Evolutionary conservation across 2,329 filamentous ascomycete species (phyloP).

Genomic region (Dactylellina haptotyla): DNA sequence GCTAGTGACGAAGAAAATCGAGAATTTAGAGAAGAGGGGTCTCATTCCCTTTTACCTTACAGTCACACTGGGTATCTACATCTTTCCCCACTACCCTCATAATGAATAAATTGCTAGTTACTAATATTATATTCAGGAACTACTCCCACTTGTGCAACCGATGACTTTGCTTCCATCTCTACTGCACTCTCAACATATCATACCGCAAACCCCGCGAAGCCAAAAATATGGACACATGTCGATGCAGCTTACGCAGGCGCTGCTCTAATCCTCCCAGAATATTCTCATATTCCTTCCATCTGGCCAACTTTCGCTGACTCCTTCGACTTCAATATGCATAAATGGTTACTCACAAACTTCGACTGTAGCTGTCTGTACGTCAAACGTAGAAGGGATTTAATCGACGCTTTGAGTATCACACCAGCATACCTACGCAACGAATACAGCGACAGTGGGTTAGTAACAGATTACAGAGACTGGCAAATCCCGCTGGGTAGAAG

Average conservation of each 20-base stretch:
- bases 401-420: constrained; percentile 79
- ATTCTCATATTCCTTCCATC: constrained; percentile 70
- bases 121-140: constrained; percentile 65
- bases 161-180: constrained; percentile 79
- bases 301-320: constrained; percentile 76
- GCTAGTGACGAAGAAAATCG: constrained; percentile 67
- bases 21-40: constrained; percentile 73
- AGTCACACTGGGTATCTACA: constrained; percentile 71
- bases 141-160: constrained; percentile 86
- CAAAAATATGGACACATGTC: constrained; percentile 86
- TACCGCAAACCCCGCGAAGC: constrained; percentile 58
- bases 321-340: constrained; percentile 96
- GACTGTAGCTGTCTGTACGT: constrained; percentile 85
- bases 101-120: not conserved
- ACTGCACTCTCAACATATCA: constrained; percentile 63
- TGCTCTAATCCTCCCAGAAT: constrained; percentile 82
- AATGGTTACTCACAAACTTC: constrained; percentile 95
- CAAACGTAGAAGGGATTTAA: constrained; percentile 78
- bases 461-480: constrained; percentile 97
- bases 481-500: constrained; percentile 90
- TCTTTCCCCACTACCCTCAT: not conserved
- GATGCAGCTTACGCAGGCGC: constrained; percentile 93
- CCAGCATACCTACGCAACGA: constrained; percentile 84
- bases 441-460: constrained; percentile 81
- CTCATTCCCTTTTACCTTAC: constrained; percentile 89